These are phyloP conservation scores for Chlorociboria aeruginascens DNA, from an alignment of 495 filamentous ascomycete genomes.

Conservation along the genomic window DNA sequence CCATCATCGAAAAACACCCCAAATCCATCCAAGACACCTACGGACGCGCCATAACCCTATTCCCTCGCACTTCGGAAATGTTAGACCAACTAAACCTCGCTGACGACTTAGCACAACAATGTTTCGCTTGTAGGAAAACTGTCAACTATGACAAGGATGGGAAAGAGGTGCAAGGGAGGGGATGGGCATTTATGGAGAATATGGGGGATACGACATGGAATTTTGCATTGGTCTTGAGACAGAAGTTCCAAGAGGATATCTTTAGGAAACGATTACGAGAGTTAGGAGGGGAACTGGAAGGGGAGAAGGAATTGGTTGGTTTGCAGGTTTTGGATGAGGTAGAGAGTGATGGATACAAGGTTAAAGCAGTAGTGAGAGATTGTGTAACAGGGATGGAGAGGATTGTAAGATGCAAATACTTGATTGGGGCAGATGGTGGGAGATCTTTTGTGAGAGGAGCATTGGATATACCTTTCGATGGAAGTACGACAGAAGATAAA, in stretches of 20 bases:
- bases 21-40: conserved; percentile 29
- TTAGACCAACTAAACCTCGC: conserved; percentile 35
- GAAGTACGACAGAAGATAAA: conserved; percentile 29
- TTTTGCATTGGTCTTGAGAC: conserved; percentile 29
- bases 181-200: conserved; percentile 26
- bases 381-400: conserved; percentile 9
- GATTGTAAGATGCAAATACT: conserved; percentile 27
- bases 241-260: conserved; percentile 32
- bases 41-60: conserved; percentile 33
- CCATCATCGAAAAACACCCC: conserved; percentile 30
- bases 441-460: conserved; percentile 30
- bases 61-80: conserved; percentile 33
- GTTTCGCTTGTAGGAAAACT: conserved; percentile 36
- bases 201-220: conserved; percentile 32
- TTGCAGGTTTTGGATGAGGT: conserved; percentile 21
- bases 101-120: conserved; percentile 33
- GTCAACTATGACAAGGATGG: conserved; percentile 35
- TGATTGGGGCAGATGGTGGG: conserved; percentile 37
- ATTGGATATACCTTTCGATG: conserved; percentile 31
- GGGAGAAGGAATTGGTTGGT: conserved; percentile 18
- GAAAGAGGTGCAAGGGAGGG: conserved; percentile 23
- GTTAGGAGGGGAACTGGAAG: conserved; percentile 18
- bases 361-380: conserved; percentile 19
- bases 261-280: conserved; percentile 22
- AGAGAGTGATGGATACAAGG: conserved; percentile 15